Base-by-base conservation (phyloP, 2,329 filamentous ascomycete genomes). In the Coniochaeta prunicola region DNA sequence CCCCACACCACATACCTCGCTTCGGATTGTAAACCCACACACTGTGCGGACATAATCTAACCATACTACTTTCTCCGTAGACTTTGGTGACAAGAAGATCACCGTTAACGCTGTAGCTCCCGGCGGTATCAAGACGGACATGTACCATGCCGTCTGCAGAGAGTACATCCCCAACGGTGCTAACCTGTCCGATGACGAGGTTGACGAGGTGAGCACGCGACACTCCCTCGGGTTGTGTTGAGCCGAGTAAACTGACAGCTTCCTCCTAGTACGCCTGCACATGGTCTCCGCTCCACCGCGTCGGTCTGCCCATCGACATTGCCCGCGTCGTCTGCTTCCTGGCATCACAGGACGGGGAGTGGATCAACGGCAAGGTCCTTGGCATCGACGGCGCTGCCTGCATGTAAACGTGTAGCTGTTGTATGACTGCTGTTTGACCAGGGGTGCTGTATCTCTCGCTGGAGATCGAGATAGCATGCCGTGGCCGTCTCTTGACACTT, bases 231-330 rank as follows among this genome's bases (percentile, higher is more conserved):
- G n/a, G n/a, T n/a, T n/a, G n/a, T n/a, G n/a, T n/a, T n/a, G 15
- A 38, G 3, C 19, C 31, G 6, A 45, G 4, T 4, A 21, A 45
- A 26, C 45, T 50, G 21, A 26, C 45, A 28, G 21, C 42, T 48
- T 19, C 24, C 40, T 17, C 13, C 45, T 30, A 50, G 45, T 67
- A 67, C 68, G 85, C 84, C 48, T 77, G 79, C 61, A 84, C 80
- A 61, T 87, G 84, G 84, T 86, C 83, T 19, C 85, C 85, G 38
- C 77, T 85, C 65, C 79, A 81, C 75, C 83, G 85, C 68, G 85
- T 88, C 60, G 85, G 85, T 64, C 83, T 87, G 63, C 85, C 85
- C 60, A 82, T 87, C 68, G 86, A 88, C 69, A 83, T 89, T 69
- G 86, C 85, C 63, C 81, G 84, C 62, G 83, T 86, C 24, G 84